Evolutionary conservation across 2,329 filamentous ascomycete genomes (phyloP).

Genomic region (Emergomyces orientalis): DNA sequence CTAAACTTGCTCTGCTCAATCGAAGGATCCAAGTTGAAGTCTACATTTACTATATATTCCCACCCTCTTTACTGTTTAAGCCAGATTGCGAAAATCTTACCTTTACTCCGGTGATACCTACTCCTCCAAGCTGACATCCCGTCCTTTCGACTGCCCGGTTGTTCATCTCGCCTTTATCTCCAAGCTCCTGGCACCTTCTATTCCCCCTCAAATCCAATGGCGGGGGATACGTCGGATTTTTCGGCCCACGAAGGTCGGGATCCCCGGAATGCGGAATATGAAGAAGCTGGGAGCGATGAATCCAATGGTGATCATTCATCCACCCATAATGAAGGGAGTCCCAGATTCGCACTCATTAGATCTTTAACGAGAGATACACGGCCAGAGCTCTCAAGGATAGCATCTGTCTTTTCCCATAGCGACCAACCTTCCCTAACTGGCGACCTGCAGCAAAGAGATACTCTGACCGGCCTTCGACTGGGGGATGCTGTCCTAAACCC

Average conservation of each 20-base stretch:
- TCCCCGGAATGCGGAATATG: background rate
- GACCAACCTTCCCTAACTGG: slow-evolving; percentile 3
- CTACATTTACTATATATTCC: too few relatives aligned
- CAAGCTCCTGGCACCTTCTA: background rate
- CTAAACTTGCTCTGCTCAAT: too few relatives aligned
- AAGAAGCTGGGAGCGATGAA: background rate
- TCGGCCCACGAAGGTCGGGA: background rate
- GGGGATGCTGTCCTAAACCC: slow-evolving; percentile 47
- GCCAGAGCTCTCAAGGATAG: slow-evolving; percentile 14
- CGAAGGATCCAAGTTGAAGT: too few relatives aligned
- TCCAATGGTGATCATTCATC: background rate
- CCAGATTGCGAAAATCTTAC: background rate
- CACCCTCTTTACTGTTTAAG: background rate
- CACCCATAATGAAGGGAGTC: background rate
- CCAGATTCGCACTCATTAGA: slow-evolving; percentile 11
- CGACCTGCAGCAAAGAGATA: slow-evolving; percentile 22
- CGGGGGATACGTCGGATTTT: background rate
- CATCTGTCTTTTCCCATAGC: slow-evolving; percentile 13
- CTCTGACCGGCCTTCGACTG: slow-evolving; percentile 31
- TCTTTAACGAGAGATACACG: slow-evolving; percentile 11
- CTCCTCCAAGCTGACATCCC: background rate
- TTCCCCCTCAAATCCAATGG: background rate
- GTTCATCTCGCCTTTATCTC: background rate
- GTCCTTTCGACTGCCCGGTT: background rate
- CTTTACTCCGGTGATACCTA: background rate